Evolutionary conservation across 2,329 filamentous ascomycete genomes (phyloP), one percentile per base, ranked within the genome.

Genomic region (Cordyceps farinosa): DNA sequence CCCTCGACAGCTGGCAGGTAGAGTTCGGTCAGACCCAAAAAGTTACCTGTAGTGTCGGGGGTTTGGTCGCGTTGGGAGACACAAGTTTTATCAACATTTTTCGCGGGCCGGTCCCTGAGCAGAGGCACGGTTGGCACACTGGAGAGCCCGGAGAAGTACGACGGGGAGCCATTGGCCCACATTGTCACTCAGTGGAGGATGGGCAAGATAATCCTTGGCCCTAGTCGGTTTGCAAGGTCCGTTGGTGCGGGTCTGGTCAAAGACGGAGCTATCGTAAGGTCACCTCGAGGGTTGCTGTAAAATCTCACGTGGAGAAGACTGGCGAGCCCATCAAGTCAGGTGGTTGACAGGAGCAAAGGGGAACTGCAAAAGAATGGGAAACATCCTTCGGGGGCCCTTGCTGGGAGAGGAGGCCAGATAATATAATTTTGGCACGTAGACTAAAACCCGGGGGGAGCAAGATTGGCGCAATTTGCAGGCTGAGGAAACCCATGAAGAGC

Each of bases 1-100:
- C 83, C 83, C 68, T 88, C 84, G 62, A 87, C 74, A 65, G 85
- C 80, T 55, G 85, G 84, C 64, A 82, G 84, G 63, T 88, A 73
- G 61, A 84, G 76, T 64, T 83, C 80, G 64, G 75, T 70, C 54
- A 77, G 57, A 42, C 29, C 59, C 51, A 30, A 36, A 27, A n/a
- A n/a, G n/a, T 42, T 51, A n/a, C 34, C 42, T 56, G 57, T 15
- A 30, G 29, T 13, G 27, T 45, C 44, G 38, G 62, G 42, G 48
- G 57, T 42, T 34, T 38, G 42, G 66, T 72, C 68, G 60, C 56
- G 65, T 40, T 9, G 62, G 53, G 54, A 52, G 36, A 29, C 40
- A 51, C 36, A 27, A 63, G 44, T 50, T 45, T 63, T 57, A 57
- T 63, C 40, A 56, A 27, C 54, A 38, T 59, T 63, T 63, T 59